Evolutionary conservation across 1,284 basidiomycete genomes (phyloP).

Genomic region (Fistulina hepatica): DNA sequence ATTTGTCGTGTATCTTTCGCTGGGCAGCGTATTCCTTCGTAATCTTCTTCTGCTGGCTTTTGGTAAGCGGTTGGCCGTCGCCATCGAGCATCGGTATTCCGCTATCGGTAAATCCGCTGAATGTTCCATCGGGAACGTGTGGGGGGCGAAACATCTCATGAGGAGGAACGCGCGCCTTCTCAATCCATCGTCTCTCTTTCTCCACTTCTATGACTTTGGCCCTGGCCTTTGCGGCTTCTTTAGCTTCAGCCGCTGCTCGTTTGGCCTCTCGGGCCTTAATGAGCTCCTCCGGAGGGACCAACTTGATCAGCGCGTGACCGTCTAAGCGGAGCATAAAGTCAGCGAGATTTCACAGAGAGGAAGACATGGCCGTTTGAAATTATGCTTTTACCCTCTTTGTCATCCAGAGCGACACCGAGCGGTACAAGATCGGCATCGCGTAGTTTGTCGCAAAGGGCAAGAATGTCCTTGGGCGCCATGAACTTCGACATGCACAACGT

Average conservation of each 20-base stretch:
- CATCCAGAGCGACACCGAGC: slow-evolving; percentile 91
- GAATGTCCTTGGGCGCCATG: slow-evolving; percentile 62
- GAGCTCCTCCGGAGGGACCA: slow-evolving; percentile 78
- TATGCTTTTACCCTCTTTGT: slow-evolving; percentile 79
- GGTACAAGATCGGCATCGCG: slow-evolving; percentile 87
- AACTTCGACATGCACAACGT: slow-evolving; percentile 71
- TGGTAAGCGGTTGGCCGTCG: slow-evolving; percentile 79
- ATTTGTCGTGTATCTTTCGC: slow-evolving; percentile 72
- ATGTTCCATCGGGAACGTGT: slow-evolving; percentile 56
- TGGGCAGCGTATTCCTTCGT: slow-evolving; percentile 74
- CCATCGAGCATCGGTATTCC: slow-evolving; percentile 81
- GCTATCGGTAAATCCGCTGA: slow-evolving; percentile 72
- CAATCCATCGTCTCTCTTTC: slow-evolving; percentile 75
- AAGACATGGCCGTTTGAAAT: slow-evolving; percentile 7
- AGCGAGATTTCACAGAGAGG: slow-evolving; percentile 4
- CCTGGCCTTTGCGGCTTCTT: slow-evolving; percentile 74
- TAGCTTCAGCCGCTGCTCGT: slow-evolving; percentile 64
- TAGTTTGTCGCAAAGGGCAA: slow-evolving; percentile 79
- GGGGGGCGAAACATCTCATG: slow-evolving; percentile 80
- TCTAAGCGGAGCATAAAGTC: slow-evolving; percentile 33
- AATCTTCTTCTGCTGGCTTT: slow-evolving; percentile 72
- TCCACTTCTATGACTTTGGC: slow-evolving; percentile 60
- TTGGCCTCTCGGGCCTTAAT: slow-evolving; percentile 86
- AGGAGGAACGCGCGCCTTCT: slow-evolving; percentile 74
- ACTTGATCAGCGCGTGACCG: slow-evolving; percentile 90